Conservation (phyloP, 768 basidiomycete genomes). For the Agrocybe praecox region DNA sequence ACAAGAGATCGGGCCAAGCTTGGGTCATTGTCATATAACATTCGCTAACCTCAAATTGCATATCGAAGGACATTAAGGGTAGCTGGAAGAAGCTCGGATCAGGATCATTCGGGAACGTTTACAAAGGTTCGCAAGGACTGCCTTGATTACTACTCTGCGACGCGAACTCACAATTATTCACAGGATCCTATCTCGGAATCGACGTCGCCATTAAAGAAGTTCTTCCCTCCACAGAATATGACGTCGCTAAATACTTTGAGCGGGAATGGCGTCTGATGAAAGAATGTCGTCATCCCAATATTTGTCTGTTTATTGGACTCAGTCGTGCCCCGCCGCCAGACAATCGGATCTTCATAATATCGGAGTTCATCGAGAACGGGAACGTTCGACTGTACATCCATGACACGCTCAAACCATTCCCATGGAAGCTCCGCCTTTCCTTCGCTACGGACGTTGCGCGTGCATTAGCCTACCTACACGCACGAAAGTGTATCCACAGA, state of each 20-base stretch:
- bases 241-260: constrained; percentile 96
- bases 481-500: constrained; percentile 84
- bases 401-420: constrained; percentile 80
- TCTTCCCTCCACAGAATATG: constrained; percentile 87
- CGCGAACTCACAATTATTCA: constrained; percentile 27
- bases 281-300: constrained; percentile 90
- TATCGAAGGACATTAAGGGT: constrained; percentile 76
- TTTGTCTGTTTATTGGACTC: constrained; percentile 91
- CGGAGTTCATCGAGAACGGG: constrained; percentile 91
- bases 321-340: constrained; percentile 78
- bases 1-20: neutral
- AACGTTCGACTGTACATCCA: constrained; percentile 93
- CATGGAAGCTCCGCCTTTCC: constrained; percentile 91
- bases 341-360: constrained; percentile 90
- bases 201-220: constrained; percentile 98
- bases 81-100: constrained; percentile 89
- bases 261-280: constrained; percentile 99
- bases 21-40: neutral
- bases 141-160: constrained; percentile 3
- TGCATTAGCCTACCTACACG: constrained; percentile 96
- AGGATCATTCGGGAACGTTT: constrained; percentile 94
- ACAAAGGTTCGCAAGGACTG: constrained; percentile 66
- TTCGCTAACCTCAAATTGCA: neutral
- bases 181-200: constrained; percentile 87
- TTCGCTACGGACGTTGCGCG: constrained; percentile 95